These are phyloP conservation scores for Vigna hirtella DNA, from an alignment of 306 rosid genomes.

Conservation along the genomic window DNA sequence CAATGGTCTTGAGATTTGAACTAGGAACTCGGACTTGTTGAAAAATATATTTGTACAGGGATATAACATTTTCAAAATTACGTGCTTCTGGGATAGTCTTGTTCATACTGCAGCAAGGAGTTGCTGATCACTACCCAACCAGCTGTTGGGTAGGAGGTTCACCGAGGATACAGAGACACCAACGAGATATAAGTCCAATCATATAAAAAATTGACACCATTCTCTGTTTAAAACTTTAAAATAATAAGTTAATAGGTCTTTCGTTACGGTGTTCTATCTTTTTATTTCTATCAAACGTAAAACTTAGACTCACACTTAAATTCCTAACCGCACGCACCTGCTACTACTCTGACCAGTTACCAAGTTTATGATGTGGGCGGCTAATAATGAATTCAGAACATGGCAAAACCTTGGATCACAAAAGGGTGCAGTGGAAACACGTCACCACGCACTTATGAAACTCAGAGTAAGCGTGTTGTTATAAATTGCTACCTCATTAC, in stretches of 20 bases:
- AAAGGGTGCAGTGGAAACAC: conserved; percentile 40
- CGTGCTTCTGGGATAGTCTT: background rate
- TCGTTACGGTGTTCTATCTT: too few species aligned
- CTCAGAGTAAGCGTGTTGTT: background rate
- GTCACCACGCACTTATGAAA: conserved; percentile 46
- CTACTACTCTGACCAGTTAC: background rate
- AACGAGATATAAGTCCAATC: too few species aligned
- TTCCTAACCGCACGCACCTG: too few species aligned
- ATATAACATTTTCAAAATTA: background rate
- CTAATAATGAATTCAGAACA: conserved; percentile 7
- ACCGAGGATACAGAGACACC: too few species aligned
- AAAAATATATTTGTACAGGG: background rate
- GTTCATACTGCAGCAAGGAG: conserved; percentile 31
- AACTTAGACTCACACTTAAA: too few species aligned
- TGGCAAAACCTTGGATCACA: background rate
- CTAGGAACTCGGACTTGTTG: background rate
- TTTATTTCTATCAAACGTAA: accelerated
- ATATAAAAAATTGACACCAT: too few species aligned
- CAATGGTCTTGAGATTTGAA: conserved; percentile 10
- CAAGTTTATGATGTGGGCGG: conserved; percentile 30
- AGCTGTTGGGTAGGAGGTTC: background rate
- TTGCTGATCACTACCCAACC: background rate
- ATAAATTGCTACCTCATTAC: conserved; percentile 37
- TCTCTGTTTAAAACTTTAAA: too few species aligned
- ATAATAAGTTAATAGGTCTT: too few species aligned